Base-by-base conservation (phyloP, 2,329 filamentous ascomycete genomes). In the Cyclaneusma minus region DNA sequence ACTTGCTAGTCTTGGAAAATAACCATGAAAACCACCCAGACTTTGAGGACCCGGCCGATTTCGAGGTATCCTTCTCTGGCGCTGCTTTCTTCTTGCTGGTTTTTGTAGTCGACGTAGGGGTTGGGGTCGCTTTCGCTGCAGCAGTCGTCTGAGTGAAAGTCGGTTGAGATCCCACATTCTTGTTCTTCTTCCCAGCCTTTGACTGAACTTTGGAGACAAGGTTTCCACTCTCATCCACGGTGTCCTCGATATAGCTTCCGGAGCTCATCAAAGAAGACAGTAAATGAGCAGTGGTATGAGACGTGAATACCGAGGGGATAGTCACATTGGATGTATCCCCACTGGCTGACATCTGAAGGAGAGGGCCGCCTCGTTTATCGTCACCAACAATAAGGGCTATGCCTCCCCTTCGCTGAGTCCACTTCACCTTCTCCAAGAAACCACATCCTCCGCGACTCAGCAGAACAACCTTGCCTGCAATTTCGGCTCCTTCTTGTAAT, bases 311-410 rank as follows among this genome's bases (percentile, higher is more conserved):
- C 1, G 89, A 82, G 2, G 89, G 85, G 28, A 98, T 94, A 1
- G 83, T 83, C 37, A 95, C 69, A 43, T 94, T 93, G 17, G 85
- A 91, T 3, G 87, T 93, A 46, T 95, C 85, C 19, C 87, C 89
- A 43, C 81, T 73, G n/a, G 89, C 89, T 50, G 93, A 95, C 89
- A 98, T 98, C 41, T 91, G 89, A 26, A 95, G 81, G 34, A 98
- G 57, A 18, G 79, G 79, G 4, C 84, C 85, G 22, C 87, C 87
- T 34, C 81, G 79, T 31, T 81, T 77, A 49, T 94, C 80, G 49
- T 98, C 89, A 14, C 89, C 89, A 3, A 98, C 85, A 37, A 98
- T 91, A 33, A 98, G 60, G 18, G 82, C 89, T 32, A 84, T 66
- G 12, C 79, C 89, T 13, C 89, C 89, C 44, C 89, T 70, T 34